Conservation (phyloP, 2,329 filamentous ascomycete genomes). For the Pyrenophora graminea region DNA sequence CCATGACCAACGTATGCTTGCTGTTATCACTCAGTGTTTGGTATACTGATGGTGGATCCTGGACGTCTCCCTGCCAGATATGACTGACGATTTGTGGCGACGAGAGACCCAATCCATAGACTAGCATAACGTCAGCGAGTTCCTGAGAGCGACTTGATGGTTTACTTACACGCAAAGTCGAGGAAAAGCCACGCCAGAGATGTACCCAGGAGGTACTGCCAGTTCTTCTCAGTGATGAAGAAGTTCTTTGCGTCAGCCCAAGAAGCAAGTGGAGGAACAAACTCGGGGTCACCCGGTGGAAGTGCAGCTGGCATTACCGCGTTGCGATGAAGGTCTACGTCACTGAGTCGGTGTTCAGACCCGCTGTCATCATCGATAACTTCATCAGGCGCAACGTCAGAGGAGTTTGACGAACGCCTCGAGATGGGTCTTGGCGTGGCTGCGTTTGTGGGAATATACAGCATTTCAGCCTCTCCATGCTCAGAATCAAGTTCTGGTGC, state of each 20-base stretch:
- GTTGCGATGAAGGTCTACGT: slow-evolving; percentile 8
- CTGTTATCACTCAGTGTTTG: slow-evolving; percentile 34
- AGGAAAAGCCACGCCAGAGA: slow-evolving; percentile 44
- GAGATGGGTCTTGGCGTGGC: slow-evolving; percentile 7
- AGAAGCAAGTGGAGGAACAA: slow-evolving; percentile 48
- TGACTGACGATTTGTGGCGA: slow-evolving; percentile 43
- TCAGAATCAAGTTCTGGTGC: slow-evolving; percentile 31
- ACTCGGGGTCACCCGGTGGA: slow-evolving; percentile 50
- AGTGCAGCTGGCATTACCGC: slow-evolving; percentile 11
- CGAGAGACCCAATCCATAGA: slow-evolving; percentile 43
- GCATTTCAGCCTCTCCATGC: slow-evolving; percentile 37
- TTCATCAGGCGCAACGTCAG: slow-evolving; percentile 35
- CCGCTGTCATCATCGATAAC: slow-evolving; percentile 34
- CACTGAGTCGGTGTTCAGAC: slow-evolving; percentile 21
- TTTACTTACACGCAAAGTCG: slow-evolving; percentile 38
- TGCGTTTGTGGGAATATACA: slow-evolving; percentile 12
- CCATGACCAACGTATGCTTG: slow-evolving; percentile 40
- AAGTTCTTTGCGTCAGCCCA: slow-evolving; percentile 39
- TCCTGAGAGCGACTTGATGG: not conserved
- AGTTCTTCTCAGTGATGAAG: slow-evolving; percentile 44
- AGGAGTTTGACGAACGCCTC: slow-evolving; percentile 26
- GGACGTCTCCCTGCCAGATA: slow-evolving; percentile 32
- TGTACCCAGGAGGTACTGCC: slow-evolving; percentile 45
- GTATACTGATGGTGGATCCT: slow-evolving; percentile 25
- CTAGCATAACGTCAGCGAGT: slow-evolving; percentile 6